phyloP scores from a whole-genome alignment of 2,329 filamentous ascomycete genomes.

The Amauroascus verrucosus region DNA sequence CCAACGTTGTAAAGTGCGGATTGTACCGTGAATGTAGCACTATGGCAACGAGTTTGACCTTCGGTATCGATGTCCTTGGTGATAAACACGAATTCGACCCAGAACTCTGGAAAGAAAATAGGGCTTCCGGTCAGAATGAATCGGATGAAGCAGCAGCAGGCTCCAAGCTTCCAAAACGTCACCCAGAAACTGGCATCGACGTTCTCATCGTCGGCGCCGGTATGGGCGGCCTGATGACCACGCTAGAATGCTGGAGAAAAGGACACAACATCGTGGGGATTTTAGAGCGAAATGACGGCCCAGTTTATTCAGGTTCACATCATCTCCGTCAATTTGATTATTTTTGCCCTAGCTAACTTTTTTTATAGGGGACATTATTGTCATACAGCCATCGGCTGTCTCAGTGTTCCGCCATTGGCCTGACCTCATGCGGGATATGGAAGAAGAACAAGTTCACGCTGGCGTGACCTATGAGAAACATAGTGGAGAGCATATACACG shows the following conservation, averaged over 20 bases:
- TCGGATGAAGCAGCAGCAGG: background rate
- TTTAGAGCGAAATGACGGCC: background rate
- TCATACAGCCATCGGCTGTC: background rate
- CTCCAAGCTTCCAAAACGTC: background rate
- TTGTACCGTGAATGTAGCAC: background rate
- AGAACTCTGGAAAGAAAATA: background rate
- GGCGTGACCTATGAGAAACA: background rate
- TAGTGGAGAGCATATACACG: background rate
- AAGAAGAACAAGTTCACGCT: background rate
- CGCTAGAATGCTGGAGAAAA: background rate
- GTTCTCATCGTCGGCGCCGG: background rate
- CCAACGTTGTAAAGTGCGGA: too few relatives aligned
- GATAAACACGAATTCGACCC: background rate
- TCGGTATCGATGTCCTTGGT: background rate
- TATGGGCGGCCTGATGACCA: background rate
- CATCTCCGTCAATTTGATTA: background rate
- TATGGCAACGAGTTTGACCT: background rate
- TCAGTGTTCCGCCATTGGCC: background rate
- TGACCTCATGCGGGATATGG: background rate
- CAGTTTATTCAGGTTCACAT: background rate
- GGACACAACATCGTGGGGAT: background rate
- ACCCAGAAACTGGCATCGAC: background rate
- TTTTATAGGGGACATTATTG: background rate
- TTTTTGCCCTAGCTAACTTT: background rate
- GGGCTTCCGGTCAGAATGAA: background rate